These are phyloP conservation scores for Chrysanthemum seticuspe DNA, from an alignment of 129 eudicot genomes.

Conservation along the genomic window DNA sequence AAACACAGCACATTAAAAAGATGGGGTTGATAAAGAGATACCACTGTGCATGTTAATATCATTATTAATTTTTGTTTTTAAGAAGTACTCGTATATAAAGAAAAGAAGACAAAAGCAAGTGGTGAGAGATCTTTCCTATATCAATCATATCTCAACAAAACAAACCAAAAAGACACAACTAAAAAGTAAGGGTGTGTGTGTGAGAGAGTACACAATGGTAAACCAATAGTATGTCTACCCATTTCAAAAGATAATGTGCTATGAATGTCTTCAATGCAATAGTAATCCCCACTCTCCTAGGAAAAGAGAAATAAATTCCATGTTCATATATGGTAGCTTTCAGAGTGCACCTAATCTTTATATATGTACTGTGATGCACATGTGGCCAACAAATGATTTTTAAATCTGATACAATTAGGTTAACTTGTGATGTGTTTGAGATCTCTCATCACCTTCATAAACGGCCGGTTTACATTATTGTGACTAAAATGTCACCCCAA, in stretches of 20 bases:
- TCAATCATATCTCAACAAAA: constrained; percentile 37
- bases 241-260: constrained; percentile 18
- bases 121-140: constrained; percentile 38
- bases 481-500: too few relatives aligned
- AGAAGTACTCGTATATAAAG: not conserved
- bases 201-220: constrained; percentile 20
- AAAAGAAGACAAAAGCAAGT: constrained; percentile 41
- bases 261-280: constrained; percentile 21
- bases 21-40: not conserved
- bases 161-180: constrained; percentile 28
- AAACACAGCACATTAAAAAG: constrained; percentile 31
- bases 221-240: constrained; percentile 30
- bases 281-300: constrained; percentile 22
- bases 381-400: not conserved
- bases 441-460: too few relatives aligned
- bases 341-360: constrained; percentile 19
- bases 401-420: not conserved
- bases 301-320: not conserved
- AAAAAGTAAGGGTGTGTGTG: constrained; percentile 5
- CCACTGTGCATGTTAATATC: constrained; percentile 9
- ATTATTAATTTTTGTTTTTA: too few relatives aligned
- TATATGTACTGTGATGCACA: not conserved
- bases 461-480: too few relatives aligned
- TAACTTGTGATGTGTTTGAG: not conserved
- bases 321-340: constrained; percentile 13